Evolutionary conservation across 1,284 basidiomycete genomes (phyloP), one percentile per base, ranked within the genome.

Genomic region (Athelia psychrophila): DNA sequence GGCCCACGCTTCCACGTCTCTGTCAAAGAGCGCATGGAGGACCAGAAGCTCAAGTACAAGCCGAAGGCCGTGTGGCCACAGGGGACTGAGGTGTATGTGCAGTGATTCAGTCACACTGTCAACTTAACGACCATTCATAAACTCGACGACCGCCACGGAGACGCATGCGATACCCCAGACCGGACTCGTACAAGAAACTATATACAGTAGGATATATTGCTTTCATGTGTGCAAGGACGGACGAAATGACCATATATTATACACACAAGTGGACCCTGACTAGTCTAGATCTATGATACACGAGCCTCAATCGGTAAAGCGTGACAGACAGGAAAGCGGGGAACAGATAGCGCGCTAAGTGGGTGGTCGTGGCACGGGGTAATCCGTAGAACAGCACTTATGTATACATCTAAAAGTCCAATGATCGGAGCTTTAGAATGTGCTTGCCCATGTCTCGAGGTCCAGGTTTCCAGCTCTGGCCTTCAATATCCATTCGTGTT

Each of bases 381-480:
- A 54, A 47, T 44, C 18, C 44, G 54, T 54, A 36, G 44, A 55
- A 48, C 36, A 48, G 19, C 35, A 46, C 42, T 54, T 40, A 19
- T 22, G 56, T 27, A 19, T 19, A 51, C 5, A 30, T 30, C 23
- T 35, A 48, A 48, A 42, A 62, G 48, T 56, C 54, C 53, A 36
- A 44, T 54, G 48, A 24, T 56, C 32, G 49, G 22, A 40, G 47
- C 44, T 54, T 44, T 57, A 85, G 66, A 85, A 78, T 24, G 79
- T 82, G 62, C 69, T 79, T 32, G 84, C 81, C 84, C 84, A 86
- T 44, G 74, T 76, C 62, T 83, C 77, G 50, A 86, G 72, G 64
- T 86, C 82, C 52, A 86, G 68, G 20, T 68, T 72, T 27, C 78
- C 76, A 40, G 60, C 65, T 57, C 73, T 70, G 19, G 82, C 73